Base-by-base conservation (phyloP, 495 filamentous ascomycete species). In the Tuber magnatum region DNA sequence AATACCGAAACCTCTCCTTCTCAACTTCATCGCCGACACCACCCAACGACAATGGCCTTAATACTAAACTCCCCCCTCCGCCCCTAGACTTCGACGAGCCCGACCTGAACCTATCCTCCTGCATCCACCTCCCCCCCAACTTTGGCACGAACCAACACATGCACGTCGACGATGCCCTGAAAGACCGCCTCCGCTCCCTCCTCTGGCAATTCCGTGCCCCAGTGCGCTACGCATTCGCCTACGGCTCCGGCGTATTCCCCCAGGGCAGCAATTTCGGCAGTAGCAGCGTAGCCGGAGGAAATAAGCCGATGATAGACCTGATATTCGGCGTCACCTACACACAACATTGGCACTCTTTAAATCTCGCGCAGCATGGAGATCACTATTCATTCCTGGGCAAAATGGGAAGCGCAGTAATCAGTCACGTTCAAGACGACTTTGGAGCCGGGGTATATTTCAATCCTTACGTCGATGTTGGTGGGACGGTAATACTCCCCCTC, bases 391-490 rank as follows among this genome's bases (percentile, higher is more conserved):
- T 88, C 18, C 84, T 98, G 4, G 92, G 92, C n/a, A 91, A 89
- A 32, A 86, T 97, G 32, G 94, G 94, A 1, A 97, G 93, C 22
- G 93, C 90, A 68, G 87, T 91, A 16, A 91, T 97, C 28, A 92
- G 92, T 18, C 86, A 89, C 69, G 88, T 97, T 7, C 94, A 99
- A 81, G 94, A 98, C 83, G 87, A 86, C 77, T 92, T 91, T 83
- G 95, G 95, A 24, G 95, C 95, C 5, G 95, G 95, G 16, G 92
- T 97, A 44, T 99, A 99, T 83, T 99, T 97, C 86, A 97, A 99
- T 80, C 93, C 95, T 1, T 97, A 94, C 83, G 88, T 98, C 68
- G 94, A 92, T 16, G 90, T 98, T n/a, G 97, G 97, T 81, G 95
- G 96, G 41, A 97, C 92, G 24, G 76, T 83, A 81, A 32, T 56